Conservation (phyloP, 139 green algal genomes). For the Tetraselmis striata region DNA sequence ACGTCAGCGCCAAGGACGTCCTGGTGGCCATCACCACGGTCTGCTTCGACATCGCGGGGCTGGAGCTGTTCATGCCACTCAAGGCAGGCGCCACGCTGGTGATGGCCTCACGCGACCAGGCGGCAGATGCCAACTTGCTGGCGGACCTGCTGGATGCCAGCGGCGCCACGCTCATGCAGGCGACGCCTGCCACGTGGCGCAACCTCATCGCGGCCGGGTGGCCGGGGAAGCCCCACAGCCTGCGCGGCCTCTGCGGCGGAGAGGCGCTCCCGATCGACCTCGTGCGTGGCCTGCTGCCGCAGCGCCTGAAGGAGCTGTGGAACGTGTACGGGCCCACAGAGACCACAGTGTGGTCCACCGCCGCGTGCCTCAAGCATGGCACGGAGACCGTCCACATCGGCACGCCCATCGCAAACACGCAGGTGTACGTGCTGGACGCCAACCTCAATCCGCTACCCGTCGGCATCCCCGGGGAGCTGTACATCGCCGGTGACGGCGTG, state of each 20-base stretch:
- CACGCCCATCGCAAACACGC: slow-evolving; percentile 19
- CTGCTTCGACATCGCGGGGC: slow-evolving; percentile 21
- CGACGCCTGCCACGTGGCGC: slow-evolving; percentile 14
- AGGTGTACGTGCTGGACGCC: slow-evolving; percentile 19
- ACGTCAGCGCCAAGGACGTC: neutral
- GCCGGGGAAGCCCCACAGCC: neutral
- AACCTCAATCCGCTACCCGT: neutral
- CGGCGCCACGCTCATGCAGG: slow-evolving; percentile 7
- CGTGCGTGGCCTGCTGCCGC: slow-evolving; percentile 1
- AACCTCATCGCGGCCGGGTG: slow-evolving; percentile 4
- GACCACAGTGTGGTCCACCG: slow-evolving; percentile 12
- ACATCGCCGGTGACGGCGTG: slow-evolving; percentile 15
- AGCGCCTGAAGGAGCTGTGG: slow-evolving; percentile 6
- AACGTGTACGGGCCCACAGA: slow-evolving; percentile 9
- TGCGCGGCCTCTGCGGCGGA: slow-evolving; percentile 13
- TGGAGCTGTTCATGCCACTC: slow-evolving; percentile 23
- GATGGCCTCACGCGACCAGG: slow-evolving; percentile 7
- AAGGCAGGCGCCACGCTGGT: neutral
- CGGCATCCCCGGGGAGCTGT: slow-evolving; percentile 20
- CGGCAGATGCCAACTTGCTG: slow-evolving; percentile 7
- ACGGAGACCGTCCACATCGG: slow-evolving; percentile 10
- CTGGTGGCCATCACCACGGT: slow-evolving; percentile 18
- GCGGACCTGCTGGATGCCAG: neutral
- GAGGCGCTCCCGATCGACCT: slow-evolving; percentile 18
- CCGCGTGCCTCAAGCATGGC: neutral